Percentiles rank a stretch among this genome's conserved stretches.
These are phyloP conservation scores for Penicillium sp. DNA, from an alignment of 2,329 filamentous ascomycete species.

Conservation along the genomic window DNA sequence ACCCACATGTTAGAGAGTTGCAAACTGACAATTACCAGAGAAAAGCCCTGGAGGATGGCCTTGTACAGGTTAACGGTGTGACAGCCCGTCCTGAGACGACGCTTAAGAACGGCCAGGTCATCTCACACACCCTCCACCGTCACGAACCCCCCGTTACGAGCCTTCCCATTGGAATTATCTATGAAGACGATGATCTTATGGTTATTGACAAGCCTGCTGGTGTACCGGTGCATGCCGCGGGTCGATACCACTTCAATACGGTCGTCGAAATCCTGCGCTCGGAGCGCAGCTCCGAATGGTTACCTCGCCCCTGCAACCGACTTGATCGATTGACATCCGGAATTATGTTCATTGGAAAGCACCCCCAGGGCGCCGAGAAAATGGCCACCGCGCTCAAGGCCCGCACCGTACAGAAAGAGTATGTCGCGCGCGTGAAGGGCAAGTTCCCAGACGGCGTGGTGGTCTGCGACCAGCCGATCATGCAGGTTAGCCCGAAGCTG, in stretches of 20 bases:
- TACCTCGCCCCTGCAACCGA: slow-evolving; percentile 78
- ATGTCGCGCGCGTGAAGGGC: slow-evolving; percentile 85
- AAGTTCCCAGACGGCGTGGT: slow-evolving; percentile 89
- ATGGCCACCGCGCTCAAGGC: slow-evolving; percentile 73
- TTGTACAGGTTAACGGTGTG: slow-evolving; percentile 77
- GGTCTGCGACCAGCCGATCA: slow-evolving; percentile 87
- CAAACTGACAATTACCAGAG: slow-evolving; percentile 43
- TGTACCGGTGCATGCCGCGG: slow-evolving; percentile 91
- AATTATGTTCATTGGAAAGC: slow-evolving; percentile 97
- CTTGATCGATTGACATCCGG: slow-evolving; percentile 91
- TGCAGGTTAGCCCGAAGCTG: slow-evolving; percentile 91
- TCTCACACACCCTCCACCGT: slow-evolving; percentile 90
- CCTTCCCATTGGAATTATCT: slow-evolving; percentile 74
- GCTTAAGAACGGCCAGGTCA: slow-evolving; percentile 83
- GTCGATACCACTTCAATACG: slow-evolving; percentile 93
- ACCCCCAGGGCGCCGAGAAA: slow-evolving; percentile 71
- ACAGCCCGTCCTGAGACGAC: slow-evolving; percentile 65
- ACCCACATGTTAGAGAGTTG: background rate
- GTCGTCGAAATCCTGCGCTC: slow-evolving; percentile 89
- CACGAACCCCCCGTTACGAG: slow-evolving; percentile 92
- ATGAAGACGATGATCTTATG: slow-evolving; percentile 90
- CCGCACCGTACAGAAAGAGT: slow-evolving; percentile 89
- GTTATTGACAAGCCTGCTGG: slow-evolving; percentile 97
- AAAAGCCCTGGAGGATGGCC: slow-evolving; percentile 74
- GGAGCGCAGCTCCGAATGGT: slow-evolving; percentile 60